Evolutionary conservation across 768 basidiomycete genomes (phyloP).

Genomic region (Boletus subcaerulescens): DNA sequence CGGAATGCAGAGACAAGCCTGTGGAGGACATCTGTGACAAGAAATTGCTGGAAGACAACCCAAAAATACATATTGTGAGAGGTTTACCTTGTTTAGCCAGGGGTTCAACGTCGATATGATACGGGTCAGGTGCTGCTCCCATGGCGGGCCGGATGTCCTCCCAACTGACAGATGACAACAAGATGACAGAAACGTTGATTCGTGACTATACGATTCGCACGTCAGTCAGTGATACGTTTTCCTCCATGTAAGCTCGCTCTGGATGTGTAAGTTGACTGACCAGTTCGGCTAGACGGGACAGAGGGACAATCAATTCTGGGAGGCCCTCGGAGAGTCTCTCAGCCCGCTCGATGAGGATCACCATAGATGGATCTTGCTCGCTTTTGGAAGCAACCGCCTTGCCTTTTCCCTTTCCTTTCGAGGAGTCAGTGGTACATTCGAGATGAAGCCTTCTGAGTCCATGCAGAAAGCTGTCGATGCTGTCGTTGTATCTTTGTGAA

Average conservation of each 20-base stretch:
- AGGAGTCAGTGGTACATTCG: constrained; percentile 2
- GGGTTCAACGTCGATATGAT: constrained; percentile 54
- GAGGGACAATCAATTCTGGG: constrained; percentile 65
- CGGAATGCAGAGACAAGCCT: constrained; percentile 42
- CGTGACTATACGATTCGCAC: constrained; percentile 46
- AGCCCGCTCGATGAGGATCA: constrained; percentile 64
- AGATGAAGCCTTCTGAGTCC: constrained; percentile 47
- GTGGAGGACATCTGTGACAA: constrained; percentile 30
- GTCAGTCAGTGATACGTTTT: background rate
- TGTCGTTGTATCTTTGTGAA: constrained; percentile 55
- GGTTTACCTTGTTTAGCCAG: constrained; percentile 55
- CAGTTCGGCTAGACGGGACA: constrained; percentile 69
- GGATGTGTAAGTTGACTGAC: constrained; percentile 38
- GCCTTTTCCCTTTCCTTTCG: constrained; percentile 29
- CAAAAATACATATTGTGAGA: background rate
- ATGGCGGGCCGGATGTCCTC: constrained; percentile 66
- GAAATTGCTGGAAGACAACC: background rate
- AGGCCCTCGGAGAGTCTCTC: constrained; percentile 62
- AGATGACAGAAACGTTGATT: constrained; percentile 56
- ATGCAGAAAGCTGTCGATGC: constrained; percentile 66
- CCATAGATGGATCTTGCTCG: constrained; percentile 37
- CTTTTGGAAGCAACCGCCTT: constrained; percentile 20
- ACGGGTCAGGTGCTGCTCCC: constrained; percentile 73
- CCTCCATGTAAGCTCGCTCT: background rate
- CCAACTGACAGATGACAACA: constrained; percentile 68